Base-by-base conservation (phyloP, 208 protist genomes). In the Angomonas deanei region DNA sequence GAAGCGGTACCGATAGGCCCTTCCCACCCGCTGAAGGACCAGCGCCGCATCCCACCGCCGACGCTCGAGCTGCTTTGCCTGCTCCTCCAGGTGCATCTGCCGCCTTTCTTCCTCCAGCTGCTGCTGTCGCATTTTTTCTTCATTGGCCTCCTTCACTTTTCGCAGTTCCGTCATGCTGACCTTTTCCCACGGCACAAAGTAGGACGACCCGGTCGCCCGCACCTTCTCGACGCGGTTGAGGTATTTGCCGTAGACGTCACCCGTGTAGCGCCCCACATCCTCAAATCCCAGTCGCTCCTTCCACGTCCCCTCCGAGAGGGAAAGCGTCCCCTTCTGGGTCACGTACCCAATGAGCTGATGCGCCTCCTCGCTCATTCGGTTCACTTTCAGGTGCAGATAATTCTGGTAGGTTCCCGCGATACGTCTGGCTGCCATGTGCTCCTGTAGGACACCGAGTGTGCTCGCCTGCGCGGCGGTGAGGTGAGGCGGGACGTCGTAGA, bases 141-240 rank as follows among this genome's bases (percentile, higher is more conserved):
- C 56, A 34, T 74, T 81, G 30, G 63, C 31, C 17, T 64, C 39
- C 10, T 59, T 55, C 11, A 66, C 42, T 17, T 27, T 34, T 62
- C 79, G 63, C 42, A 92, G 64, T 36, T 66, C 72, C 0, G 64
- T 67, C 27, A 87, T 64, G 42, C 77, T 82, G 3, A 92, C 81
- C 17, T 59, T 58, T 19, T 88, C 61, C 34, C 88, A 75, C 13
- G 80, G 72, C 0, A 75, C 74, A 17, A 61, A 31, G 55, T 49
- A 36, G n/a, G 17, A 32, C 3, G 3, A 19, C 23, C 55, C 55
- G 33, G 19, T 24, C 1, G 5, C 21, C n/a, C 55, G 55, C 55
- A 31, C 19, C 23, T 24, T 3, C 34, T 42, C 55, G 1, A 23
- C 28, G 24, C 26, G n/a, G 8, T 52, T 32, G 50, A 58, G 1